phyloP scores from a whole-genome alignment of 2,329 filamentous ascomycete genomes.

The Xylariaceae sp. region DNA sequence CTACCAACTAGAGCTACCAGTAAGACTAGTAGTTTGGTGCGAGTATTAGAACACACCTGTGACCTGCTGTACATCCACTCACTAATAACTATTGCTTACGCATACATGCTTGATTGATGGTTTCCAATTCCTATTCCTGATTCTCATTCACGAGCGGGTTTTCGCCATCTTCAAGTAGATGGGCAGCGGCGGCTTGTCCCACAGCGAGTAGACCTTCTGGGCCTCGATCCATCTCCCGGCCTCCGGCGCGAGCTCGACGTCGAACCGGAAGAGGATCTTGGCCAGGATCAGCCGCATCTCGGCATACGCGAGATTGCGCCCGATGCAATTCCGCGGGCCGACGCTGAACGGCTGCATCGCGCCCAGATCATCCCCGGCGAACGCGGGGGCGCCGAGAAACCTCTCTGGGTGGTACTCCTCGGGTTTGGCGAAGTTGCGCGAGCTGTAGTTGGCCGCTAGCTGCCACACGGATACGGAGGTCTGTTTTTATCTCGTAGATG shows the following conservation, averaged over 20 bases:
- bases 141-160: too few species aligned
- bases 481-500: slow-evolving; percentile 15
- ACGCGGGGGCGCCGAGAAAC: slow-evolving; percentile 28
- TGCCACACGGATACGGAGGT: slow-evolving; percentile 33
- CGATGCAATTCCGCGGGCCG: slow-evolving; percentile 36
- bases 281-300: not conserved
- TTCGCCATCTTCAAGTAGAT: not conserved
- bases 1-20: too few species aligned
- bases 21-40: too few species aligned
- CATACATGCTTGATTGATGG: too few species aligned
- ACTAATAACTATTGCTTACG: too few species aligned
- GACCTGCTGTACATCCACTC: too few species aligned
- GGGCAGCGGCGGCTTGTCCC: not conserved
- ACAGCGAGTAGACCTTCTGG: not conserved
- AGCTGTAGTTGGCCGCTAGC: slow-evolving; percentile 30
- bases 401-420: slow-evolving; percentile 36
- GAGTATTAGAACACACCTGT: too few species aligned
- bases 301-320: slow-evolving; percentile 10
- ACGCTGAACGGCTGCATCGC: slow-evolving; percentile 33
- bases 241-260: not conserved
- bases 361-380: slow-evolving; percentile 28
- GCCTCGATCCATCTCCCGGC: not conserved
- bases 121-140: too few species aligned
- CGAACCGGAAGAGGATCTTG: not conserved
- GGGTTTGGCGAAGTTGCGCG: slow-evolving; percentile 33